These are phyloP conservation scores for Plectranthus barbatus DNA, from an alignment of 257 asterid genomes.

Conservation along the genomic window DNA sequence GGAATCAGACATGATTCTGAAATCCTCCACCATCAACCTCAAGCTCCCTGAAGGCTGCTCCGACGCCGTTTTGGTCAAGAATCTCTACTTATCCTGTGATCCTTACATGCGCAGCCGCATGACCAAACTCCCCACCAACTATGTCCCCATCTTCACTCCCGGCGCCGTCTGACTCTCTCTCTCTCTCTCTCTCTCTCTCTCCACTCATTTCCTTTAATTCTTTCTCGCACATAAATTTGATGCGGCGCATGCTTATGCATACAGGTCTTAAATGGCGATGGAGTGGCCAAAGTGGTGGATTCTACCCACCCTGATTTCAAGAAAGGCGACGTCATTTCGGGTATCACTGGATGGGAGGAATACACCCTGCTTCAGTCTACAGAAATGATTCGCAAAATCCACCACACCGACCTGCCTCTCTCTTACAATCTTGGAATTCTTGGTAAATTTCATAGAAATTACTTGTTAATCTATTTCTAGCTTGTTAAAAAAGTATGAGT, in stretches of 20 bases:
- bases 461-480: too few species aligned
- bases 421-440: conserved; percentile 24
- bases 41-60: conserved; percentile 4
- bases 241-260: too few species aligned
- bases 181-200: too few species aligned
- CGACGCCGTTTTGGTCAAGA: conserved; percentile 23
- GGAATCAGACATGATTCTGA: conserved; percentile 20
- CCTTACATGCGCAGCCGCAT: conserved; percentile 29
- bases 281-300: conserved; percentile 44
- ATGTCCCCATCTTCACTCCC: not conserved
- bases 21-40: conserved; percentile 1
- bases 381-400: conserved; percentile 25
- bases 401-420: conserved; percentile 18
- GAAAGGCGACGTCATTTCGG: conserved; percentile 45
- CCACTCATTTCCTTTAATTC: too few species aligned
- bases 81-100: conserved; percentile 22
- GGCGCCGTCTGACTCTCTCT: too few species aligned
- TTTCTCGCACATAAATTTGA: too few species aligned
- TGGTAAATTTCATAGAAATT: conserved; percentile 10
- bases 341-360: conserved; percentile 54
- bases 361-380: conserved; percentile 31
- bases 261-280: too few species aligned
- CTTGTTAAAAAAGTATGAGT: too few species aligned
- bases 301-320: conserved; percentile 44
- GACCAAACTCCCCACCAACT: conserved; percentile 1